phyloP scores from a whole-genome alignment of 192 early-diverging fungal species.

The Chytriomyces hyalinus region DNA sequence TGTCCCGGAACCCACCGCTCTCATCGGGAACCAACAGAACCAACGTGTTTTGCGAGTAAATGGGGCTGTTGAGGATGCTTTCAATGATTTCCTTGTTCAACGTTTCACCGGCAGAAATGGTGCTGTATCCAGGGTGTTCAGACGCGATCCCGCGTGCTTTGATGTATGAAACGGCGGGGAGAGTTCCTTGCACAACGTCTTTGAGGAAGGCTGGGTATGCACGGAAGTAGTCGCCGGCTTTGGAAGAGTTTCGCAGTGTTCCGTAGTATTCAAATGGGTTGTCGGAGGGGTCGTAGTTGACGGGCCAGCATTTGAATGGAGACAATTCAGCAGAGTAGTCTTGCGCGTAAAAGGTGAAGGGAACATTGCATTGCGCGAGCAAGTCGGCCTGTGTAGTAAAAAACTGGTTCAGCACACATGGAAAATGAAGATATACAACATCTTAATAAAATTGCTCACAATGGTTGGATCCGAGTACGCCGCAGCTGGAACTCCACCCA shows the following conservation, averaged over 20 bases:
- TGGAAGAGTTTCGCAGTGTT: background rate
- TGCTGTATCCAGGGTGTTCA: conserved; percentile 28
- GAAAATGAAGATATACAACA: background rate
- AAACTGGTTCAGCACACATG: no score
- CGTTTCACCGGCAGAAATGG: conserved; percentile 31
- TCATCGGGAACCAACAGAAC: conserved; percentile 28
- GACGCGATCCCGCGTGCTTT: conserved; percentile 4
- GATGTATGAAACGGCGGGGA: conserved; percentile 29
- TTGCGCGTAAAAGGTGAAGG: conserved; percentile 9
- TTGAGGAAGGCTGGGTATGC: background rate
- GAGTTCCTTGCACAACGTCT: conserved; percentile 13
- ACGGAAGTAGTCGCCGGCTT: conserved; percentile 14
- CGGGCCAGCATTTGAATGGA: background rate
- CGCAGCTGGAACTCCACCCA: background rate
- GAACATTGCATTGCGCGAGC: background rate
- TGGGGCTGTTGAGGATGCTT: conserved; percentile 1
- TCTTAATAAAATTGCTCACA: background rate
- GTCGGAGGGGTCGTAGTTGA: conserved; percentile 27
- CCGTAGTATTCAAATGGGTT: conserved; percentile 23
- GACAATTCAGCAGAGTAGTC: background rate
- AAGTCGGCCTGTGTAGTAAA: conserved; percentile 3
- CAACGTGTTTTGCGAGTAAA: conserved; percentile 27
- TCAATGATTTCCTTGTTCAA: conserved; percentile 23
- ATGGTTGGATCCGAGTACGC: conserved; percentile 17
- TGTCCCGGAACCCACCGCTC: conserved; percentile 30